Evolutionary conservation across 192 early-diverging fungal genomes (phyloP).

Genomic region (Rhizoclosmatium sp.): DNA sequence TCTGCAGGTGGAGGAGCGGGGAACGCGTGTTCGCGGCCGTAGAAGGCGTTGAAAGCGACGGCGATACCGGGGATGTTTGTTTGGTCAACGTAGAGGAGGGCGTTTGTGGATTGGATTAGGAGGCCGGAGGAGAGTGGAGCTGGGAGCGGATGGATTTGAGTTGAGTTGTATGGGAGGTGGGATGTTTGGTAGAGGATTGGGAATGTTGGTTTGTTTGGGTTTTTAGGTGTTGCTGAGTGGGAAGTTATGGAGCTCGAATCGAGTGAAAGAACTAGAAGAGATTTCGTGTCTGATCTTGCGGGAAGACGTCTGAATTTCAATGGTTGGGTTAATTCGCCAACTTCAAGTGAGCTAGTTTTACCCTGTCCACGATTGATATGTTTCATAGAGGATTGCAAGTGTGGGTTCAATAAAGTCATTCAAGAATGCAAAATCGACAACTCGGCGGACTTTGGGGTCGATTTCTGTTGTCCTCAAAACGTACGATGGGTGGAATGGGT

Average conservation of each 20-base stretch:
- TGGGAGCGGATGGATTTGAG: slow-evolving; percentile 74
- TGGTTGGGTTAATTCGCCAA: slow-evolving; percentile 36
- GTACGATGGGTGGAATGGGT: slow-evolving; percentile 55
- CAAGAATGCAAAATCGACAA: slow-evolving; percentile 91
- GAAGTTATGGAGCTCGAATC: slow-evolving; percentile 58
- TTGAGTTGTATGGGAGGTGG: slow-evolving; percentile 85
- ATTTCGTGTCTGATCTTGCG: slow-evolving; percentile 72
- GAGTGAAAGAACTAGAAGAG: slow-evolving; percentile 85
- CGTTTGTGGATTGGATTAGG: slow-evolving; percentile 79
- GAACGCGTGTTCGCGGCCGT: slow-evolving; percentile 52
- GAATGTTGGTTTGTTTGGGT: slow-evolving; percentile 61
- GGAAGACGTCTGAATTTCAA: slow-evolving; percentile 61
- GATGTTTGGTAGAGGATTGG: slow-evolving; percentile 84
- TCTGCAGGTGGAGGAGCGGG: slow-evolving; percentile 46
- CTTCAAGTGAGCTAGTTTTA: slow-evolving; percentile 45
- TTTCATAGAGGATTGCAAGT: slow-evolving; percentile 90
- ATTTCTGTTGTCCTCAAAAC: slow-evolving; percentile 50
- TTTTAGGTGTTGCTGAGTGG: background rate
- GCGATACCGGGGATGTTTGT: slow-evolving; percentile 76
- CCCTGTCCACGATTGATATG: slow-evolving; percentile 87
- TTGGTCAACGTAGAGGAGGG: slow-evolving; percentile 86
- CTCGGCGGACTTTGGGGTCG: slow-evolving; percentile 68
- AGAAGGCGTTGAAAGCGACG: slow-evolving; percentile 78
- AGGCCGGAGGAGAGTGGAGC: slow-evolving; percentile 83
- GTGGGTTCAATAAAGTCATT: slow-evolving; percentile 93